Conservation (phyloP, 106 monocot species). For the Cymbidium sinense region DNA sequence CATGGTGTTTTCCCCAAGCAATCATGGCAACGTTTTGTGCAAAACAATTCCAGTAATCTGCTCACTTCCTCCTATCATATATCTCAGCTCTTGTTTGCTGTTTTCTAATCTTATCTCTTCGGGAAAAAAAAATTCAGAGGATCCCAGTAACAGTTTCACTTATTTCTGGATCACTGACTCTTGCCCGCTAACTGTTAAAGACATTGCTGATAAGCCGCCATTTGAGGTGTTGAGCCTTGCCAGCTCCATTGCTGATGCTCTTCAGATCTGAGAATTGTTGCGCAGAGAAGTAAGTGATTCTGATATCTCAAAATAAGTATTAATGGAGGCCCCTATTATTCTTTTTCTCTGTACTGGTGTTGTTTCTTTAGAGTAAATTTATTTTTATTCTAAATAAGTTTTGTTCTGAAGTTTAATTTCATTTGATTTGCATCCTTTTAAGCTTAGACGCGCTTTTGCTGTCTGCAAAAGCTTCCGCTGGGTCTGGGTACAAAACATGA, state of each 20-base stretch:
- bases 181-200: slow-evolving; percentile 69
- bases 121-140: slow-evolving; percentile 38
- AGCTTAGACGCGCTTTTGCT: no score
- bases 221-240: slow-evolving; percentile 89
- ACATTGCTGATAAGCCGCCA: slow-evolving; percentile 49
- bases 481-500: no score
- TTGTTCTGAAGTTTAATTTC: background rate
- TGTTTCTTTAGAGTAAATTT: background rate
- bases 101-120: slow-evolving; percentile 1
- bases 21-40: slow-evolving; percentile 63
- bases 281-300: background rate
- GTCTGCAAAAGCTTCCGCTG: no score
- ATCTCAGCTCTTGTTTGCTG: background rate
- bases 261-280: slow-evolving; percentile 47
- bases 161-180: slow-evolving; percentile 95
- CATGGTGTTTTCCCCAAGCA: slow-evolving; percentile 89
- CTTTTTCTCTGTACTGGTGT: no score
- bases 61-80: background rate
- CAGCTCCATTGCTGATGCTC: slow-evolving; percentile 73
- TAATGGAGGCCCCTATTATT: no score
- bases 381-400: background rate
- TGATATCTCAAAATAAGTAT: no score
- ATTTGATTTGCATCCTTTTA: background rate
- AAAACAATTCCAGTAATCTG: slow-evolving; percentile 18
- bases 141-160: slow-evolving; percentile 27